Conservation (phyloP, 2,329 filamentous ascomycete species). For the Penicillium sp. region DNA sequence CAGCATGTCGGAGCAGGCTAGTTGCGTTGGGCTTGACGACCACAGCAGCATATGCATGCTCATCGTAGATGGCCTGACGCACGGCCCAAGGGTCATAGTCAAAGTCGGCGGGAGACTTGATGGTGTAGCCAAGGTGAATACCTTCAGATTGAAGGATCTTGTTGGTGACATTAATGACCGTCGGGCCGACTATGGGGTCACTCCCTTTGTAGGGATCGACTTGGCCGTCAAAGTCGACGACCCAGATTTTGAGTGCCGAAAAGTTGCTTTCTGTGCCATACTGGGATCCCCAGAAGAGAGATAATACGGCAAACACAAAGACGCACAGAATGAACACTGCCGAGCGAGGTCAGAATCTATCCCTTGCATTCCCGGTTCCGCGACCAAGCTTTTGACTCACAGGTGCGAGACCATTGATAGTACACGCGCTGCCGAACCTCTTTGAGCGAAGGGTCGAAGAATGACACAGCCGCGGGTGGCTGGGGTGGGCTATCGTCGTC, state of each 20-base stretch:
- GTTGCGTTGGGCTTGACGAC: slow-evolving; percentile 63
- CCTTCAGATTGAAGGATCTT: slow-evolving; percentile 40
- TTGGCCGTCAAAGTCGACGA: slow-evolving; percentile 62
- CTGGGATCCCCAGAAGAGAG: slow-evolving; percentile 60
- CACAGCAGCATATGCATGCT: slow-evolving; percentile 58
- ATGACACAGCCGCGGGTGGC: slow-evolving; percentile 24
- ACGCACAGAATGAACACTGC: slow-evolving; percentile 46
- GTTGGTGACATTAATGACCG: slow-evolving; percentile 47
- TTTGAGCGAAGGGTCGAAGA: slow-evolving; percentile 28
- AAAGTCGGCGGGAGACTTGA: slow-evolving; percentile 51
- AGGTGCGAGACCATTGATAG: slow-evolving; percentile 25
- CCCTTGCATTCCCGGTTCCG: not conserved
- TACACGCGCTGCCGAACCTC: slow-evolving; percentile 21
- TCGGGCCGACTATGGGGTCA: slow-evolving; percentile 55
- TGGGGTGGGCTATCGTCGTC: slow-evolving; percentile 6
- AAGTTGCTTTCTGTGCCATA: slow-evolving; percentile 51
- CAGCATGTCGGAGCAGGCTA: slow-evolving; percentile 52
- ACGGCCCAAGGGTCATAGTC: slow-evolving; percentile 55
- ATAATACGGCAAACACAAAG: slow-evolving; percentile 56
- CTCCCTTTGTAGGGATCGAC: slow-evolving; percentile 50
- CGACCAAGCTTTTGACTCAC: slow-evolving; percentile 11
- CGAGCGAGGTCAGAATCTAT: not conserved
- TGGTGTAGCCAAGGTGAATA: slow-evolving; percentile 50
- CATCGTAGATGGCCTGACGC: slow-evolving; percentile 57
- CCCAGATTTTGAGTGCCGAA: slow-evolving; percentile 50